These are phyloP conservation scores for Mycosarcoma maydis DNA, from an alignment of 1,284 basidiomycete species.

Conservation along the genomic window DNA sequence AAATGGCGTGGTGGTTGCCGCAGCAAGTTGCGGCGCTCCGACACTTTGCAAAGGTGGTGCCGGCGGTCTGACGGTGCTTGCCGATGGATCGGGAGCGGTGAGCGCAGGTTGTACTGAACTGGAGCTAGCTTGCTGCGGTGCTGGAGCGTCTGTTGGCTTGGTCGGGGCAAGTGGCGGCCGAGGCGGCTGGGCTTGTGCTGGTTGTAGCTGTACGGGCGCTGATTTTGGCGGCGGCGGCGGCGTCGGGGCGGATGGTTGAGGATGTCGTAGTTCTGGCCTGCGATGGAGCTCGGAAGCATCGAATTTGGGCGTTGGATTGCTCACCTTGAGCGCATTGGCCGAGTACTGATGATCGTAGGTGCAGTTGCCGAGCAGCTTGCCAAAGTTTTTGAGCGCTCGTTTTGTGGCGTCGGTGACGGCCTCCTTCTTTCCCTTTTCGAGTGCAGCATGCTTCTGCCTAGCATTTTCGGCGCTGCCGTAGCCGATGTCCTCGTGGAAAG, in stretches of 20 bases:
- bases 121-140: neutral
- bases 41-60: neutral
- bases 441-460: constrained; percentile 81
- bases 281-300: constrained; percentile 50
- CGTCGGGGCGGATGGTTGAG: constrained; percentile 14
- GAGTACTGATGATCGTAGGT: constrained; percentile 91
- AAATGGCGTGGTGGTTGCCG: neutral
- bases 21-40: neutral
- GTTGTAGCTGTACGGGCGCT: neutral
- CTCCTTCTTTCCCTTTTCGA: constrained; percentile 99
- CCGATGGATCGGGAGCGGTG: neutral
- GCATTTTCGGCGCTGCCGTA: constrained; percentile 87
- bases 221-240: constrained; percentile 4
- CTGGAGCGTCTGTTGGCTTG: neutral
- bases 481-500: constrained; percentile 82
- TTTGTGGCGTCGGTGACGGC: constrained; percentile 95
- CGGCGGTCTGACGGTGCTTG: neutral
- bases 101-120: neutral
- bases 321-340: constrained; percentile 78
- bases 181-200: neutral
- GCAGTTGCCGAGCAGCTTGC: constrained; percentile 90
- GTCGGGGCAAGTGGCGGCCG: neutral
- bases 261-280: constrained; percentile 34
- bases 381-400: constrained; percentile 88
- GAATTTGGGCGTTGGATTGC: constrained; percentile 46